phyloP scores from a whole-genome alignment of 2,329 filamentous ascomycete genomes.

The Endothia cerciana region DNA sequence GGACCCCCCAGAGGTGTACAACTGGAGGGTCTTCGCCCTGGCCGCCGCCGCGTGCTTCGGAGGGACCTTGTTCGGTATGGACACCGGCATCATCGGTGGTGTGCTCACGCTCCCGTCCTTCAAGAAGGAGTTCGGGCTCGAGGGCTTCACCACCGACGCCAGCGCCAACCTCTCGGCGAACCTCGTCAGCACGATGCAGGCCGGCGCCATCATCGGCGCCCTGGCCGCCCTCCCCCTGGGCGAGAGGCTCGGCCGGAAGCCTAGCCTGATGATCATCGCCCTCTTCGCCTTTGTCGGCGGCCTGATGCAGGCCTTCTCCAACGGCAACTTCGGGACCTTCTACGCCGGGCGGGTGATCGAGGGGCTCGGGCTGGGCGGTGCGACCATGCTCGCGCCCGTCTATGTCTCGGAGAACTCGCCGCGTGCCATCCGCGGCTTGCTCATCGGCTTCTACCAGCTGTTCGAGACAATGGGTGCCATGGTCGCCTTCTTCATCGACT shows the following conservation, averaged over 20 bases:
- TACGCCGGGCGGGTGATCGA: slow-evolving; percentile 64
- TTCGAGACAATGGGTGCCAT: slow-evolving; percentile 50
- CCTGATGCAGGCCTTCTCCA: slow-evolving; percentile 62
- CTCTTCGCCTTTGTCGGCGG: slow-evolving; percentile 61
- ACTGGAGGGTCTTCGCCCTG: slow-evolving; percentile 69
- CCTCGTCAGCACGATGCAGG: slow-evolving; percentile 62
- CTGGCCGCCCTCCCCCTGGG: slow-evolving; percentile 54
- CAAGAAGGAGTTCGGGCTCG: slow-evolving; percentile 52
- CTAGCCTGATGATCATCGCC: slow-evolving; percentile 57
- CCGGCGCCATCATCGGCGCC: slow-evolving; percentile 46
- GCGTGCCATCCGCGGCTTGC: slow-evolving; percentile 47
- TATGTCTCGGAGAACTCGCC: slow-evolving; percentile 52
- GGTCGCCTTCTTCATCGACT: slow-evolving; percentile 56
- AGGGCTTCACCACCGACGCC: slow-evolving; percentile 43
- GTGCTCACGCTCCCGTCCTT: slow-evolving; percentile 27
- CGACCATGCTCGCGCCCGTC: slow-evolving; percentile 48
- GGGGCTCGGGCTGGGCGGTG: slow-evolving; percentile 49
- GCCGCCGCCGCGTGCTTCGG: slow-evolving; percentile 56
- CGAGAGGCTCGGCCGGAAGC: slow-evolving; percentile 57
- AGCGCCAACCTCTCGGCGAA: slow-evolving; percentile 63
- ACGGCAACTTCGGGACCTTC: slow-evolving; percentile 60
- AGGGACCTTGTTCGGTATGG: slow-evolving; percentile 32
- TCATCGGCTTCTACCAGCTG: slow-evolving; percentile 51
- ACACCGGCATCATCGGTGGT: slow-evolving; percentile 26
- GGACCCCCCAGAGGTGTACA: slow-evolving; percentile 71